These are phyloP conservation scores for Axilococcus clingmanii DNA, from an alignment of 139 green algal genomes.

Conservation along the genomic window DNA sequence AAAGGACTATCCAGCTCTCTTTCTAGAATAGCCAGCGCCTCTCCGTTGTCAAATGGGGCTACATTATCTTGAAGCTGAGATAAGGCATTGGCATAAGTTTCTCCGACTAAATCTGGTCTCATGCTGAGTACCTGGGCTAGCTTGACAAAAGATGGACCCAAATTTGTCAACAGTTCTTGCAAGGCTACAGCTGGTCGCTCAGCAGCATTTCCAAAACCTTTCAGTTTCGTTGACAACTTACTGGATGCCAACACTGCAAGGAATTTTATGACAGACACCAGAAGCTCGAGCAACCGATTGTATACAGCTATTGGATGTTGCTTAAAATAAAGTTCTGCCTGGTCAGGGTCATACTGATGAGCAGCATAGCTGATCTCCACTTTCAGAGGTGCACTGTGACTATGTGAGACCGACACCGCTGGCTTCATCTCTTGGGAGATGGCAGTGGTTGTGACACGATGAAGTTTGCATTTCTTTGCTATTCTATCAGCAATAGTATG, in stretches of 20 bases:
- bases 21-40: conserved; percentile 69
- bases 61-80: conserved; percentile 60
- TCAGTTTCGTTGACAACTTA: background rate
- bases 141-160: conserved; percentile 85
- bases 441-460: no score
- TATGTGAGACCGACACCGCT: no score
- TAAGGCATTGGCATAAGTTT: conserved; percentile 59
- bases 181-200: conserved; percentile 25
- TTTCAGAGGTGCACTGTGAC: no score
- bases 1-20: conserved; percentile 72
- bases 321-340: no score
- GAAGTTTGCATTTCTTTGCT: no score
- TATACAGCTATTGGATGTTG: no score
- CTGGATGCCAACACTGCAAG: background rate
- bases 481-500: no score
- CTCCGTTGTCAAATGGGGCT: conserved; percentile 28
- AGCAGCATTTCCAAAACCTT: background rate
- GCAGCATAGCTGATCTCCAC: no score
- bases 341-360: no score
- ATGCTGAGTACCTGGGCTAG: conserved; percentile 64
- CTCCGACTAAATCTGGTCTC: conserved; percentile 51
- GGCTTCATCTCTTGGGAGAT: no score
- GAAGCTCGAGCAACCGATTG: background rate
- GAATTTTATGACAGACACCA: background rate
- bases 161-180: conserved; percentile 48